Percentiles rank a stretch among this genome's conserved stretches.
These are phyloP conservation scores for Alternaria sp. DNA, from an alignment of 2,329 filamentous ascomycete species.

Conservation along the genomic window DNA sequence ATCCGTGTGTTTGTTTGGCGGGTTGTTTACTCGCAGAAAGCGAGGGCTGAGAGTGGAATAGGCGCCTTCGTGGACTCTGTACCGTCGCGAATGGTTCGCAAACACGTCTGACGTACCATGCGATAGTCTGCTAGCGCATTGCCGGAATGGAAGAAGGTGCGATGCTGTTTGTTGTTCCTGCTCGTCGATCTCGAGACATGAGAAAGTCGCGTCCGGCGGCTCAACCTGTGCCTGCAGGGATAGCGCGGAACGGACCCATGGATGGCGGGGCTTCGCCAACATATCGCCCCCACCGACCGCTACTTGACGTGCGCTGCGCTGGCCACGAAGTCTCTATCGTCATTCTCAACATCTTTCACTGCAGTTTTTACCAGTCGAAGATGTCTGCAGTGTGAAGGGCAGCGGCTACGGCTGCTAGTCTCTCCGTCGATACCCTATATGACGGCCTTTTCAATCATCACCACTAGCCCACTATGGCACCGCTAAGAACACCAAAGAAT, in stretches of 20 bases:
- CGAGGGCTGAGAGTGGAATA: slow-evolving; percentile 23
- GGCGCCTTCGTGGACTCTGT: slow-evolving; percentile 4
- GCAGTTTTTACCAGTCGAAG: slow-evolving; percentile 22
- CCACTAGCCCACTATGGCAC: slow-evolving; percentile 56
- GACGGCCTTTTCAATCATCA: slow-evolving; percentile 46
- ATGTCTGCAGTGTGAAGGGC: slow-evolving; percentile 55
- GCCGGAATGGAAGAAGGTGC: slow-evolving; percentile 7
- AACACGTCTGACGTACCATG: background rate
- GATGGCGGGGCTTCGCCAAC: slow-evolving; percentile 34
- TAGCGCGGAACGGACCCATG: slow-evolving; percentile 22
- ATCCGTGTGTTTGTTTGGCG: slow-evolving; percentile 41
- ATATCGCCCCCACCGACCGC: slow-evolving; percentile 33
- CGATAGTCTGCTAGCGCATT: background rate
- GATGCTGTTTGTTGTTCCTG: slow-evolving; percentile 26
- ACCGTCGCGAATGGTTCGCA: background rate
- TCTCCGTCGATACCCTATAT: slow-evolving; percentile 42
- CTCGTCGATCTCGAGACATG: slow-evolving; percentile 15
- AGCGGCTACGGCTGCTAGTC: slow-evolving; percentile 60
- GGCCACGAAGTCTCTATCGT: slow-evolving; percentile 35
- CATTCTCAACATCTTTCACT: slow-evolving; percentile 26
- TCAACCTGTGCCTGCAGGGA: slow-evolving; percentile 22
- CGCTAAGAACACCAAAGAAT: slow-evolving; percentile 56
- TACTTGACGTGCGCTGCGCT: slow-evolving; percentile 37
- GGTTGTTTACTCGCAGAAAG: slow-evolving; percentile 45
- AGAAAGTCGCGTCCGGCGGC: slow-evolving; percentile 33